phyloP scores from a whole-genome alignment of 2,329 filamentous ascomycete species.

The Madurella fahalii region DNA sequence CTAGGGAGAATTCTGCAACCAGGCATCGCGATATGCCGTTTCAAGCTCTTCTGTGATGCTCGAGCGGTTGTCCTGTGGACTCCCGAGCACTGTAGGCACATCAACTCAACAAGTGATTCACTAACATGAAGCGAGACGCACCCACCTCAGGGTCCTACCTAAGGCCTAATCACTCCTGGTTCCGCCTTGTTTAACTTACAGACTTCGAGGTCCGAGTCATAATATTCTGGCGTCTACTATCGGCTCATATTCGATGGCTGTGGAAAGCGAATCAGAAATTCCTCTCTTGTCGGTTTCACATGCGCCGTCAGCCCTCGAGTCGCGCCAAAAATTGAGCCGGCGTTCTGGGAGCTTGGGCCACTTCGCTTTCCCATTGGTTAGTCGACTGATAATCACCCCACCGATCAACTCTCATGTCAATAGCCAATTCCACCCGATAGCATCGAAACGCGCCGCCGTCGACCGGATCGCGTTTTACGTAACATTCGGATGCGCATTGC shows the following conservation, averaged over 20 bases:
- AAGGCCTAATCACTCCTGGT: too few species aligned
- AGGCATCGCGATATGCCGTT: slow-evolving; percentile 10
- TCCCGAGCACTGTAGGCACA: too few species aligned
- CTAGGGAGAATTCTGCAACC: slow-evolving; percentile 9
- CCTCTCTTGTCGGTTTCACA: not conserved
- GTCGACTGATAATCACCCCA: not conserved
- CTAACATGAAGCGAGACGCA: too few species aligned
- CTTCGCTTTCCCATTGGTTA: not conserved
- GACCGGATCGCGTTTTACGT: too few species aligned
- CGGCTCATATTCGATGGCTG: not conserved
- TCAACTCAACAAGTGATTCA: too few species aligned
- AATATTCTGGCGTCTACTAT: not conserved
- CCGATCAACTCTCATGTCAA: not conserved
- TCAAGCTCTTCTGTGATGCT: too few species aligned
- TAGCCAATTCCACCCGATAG: not conserved
- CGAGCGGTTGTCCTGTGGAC: too few species aligned
- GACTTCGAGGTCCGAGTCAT: too few species aligned
- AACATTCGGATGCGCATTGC: too few species aligned
- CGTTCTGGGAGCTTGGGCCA: not conserved
- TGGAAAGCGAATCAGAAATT: not conserved
- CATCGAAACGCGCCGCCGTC: not conserved
- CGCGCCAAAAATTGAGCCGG: not conserved
- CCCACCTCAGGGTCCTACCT: too few species aligned
- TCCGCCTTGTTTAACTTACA: too few species aligned
- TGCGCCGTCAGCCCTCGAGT: not conserved